Evolutionary conservation across 1,284 basidiomycete genomes (phyloP).

Genomic region (Irpex sp.): DNA sequence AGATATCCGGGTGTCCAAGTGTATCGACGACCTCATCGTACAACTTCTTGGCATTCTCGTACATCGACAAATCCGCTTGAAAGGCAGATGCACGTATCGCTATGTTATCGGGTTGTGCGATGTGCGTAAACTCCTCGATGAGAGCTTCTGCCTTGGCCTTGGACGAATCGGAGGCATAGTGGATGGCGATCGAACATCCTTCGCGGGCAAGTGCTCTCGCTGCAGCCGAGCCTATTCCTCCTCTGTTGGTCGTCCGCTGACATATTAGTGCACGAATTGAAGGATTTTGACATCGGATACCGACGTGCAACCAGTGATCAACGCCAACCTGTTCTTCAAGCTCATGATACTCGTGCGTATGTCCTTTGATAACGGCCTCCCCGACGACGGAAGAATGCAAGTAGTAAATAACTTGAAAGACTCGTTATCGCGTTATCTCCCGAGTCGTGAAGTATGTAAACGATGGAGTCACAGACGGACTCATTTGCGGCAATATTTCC

Average conservation of each 20-base stretch:
- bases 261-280: too few species aligned
- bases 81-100: constrained; percentile 38
- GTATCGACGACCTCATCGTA: constrained; percentile 38
- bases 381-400: too few species aligned
- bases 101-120: constrained; percentile 8
- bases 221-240: constrained; percentile 50
- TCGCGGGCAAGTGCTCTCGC: constrained; percentile 39
- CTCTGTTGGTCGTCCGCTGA: constrained; percentile 26
- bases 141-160: constrained; percentile 34
- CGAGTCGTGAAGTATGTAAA: too few species aligned
- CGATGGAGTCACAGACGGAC: too few species aligned
- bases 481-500: too few species aligned
- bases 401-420: too few species aligned
- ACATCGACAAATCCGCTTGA: constrained; percentile 44
- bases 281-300: constrained; percentile 6
- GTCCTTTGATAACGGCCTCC: too few species aligned
- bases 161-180: constrained; percentile 38
- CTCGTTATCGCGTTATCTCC: too few species aligned
- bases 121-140: constrained; percentile 31
- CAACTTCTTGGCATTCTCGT: constrained; percentile 40
- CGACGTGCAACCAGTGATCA: constrained; percentile 32
- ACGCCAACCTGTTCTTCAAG: constrained; percentile 17
- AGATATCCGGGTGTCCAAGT: constrained; percentile 45
- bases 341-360: neutral
- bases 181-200: constrained; percentile 51